Evolutionary conservation across 768 basidiomycete species (phyloP).

Genomic region (Lentinula raphanica): DNA sequence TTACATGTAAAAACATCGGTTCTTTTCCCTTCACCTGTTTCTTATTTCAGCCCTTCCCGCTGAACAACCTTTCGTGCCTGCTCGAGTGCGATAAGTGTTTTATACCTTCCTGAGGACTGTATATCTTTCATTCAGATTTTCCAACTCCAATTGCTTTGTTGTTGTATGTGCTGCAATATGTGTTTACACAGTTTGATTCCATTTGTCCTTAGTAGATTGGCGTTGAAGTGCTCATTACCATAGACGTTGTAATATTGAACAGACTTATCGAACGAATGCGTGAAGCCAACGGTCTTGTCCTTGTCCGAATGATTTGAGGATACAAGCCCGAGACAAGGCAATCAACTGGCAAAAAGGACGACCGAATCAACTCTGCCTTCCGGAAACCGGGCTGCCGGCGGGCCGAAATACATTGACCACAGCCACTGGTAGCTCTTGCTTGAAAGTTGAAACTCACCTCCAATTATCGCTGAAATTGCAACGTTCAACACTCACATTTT

Average conservation of each 20-base stretch:
- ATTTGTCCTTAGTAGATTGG: too few species aligned
- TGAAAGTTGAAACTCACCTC: too few species aligned
- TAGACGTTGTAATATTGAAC: not conserved
- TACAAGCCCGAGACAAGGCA: too few species aligned
- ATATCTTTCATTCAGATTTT: not conserved
- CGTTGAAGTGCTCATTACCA: not conserved
- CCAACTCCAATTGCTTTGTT: not conserved
- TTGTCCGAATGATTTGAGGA: too few species aligned
- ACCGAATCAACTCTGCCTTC: too few species aligned
- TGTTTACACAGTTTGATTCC: not conserved
- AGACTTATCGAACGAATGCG: too few species aligned
- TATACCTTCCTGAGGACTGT: not conserved
- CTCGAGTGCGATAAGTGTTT: not conserved
- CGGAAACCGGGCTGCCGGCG: too few species aligned
- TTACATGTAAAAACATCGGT: not conserved
- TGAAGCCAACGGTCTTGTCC: too few species aligned
- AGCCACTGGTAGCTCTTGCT: too few species aligned
- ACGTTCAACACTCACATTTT: not conserved
- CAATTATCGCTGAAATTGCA: not conserved
- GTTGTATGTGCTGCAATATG: not conserved
- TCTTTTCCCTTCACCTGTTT: not conserved
- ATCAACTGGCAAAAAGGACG: too few species aligned
- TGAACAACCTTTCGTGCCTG: not conserved
- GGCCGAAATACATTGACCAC: too few species aligned
- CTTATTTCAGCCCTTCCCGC: not conserved